These are phyloP conservation scores for Fragilariopsis cylindrus DNA, from an alignment of 108 stramenopile species.

Conservation along the genomic window DNA sequence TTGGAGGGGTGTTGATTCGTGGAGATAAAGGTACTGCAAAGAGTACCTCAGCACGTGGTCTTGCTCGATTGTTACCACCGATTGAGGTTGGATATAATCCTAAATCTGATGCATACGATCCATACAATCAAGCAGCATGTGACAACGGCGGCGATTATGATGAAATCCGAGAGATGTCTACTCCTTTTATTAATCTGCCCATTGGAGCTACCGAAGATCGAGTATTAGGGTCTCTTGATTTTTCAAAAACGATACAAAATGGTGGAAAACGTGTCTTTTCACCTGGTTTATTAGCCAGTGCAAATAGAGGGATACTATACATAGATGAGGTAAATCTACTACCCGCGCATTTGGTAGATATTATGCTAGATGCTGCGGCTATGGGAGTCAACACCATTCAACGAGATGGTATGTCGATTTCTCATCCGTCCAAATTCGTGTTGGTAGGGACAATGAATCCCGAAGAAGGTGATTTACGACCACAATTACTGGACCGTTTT, in stretches of 20 bases:
- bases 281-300: slow-evolving; percentile 29
- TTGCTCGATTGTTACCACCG: slow-evolving; percentile 8
- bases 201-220: slow-evolving; percentile 42
- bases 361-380: slow-evolving; percentile 32
- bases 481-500: slow-evolving; percentile 32
- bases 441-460: slow-evolving; percentile 35
- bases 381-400: slow-evolving; percentile 32
- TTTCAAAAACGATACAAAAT: slow-evolving; percentile 6
- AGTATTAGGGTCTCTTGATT: slow-evolving; percentile 29
- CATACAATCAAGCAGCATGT: slow-evolving; percentile 1
- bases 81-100: background rate
- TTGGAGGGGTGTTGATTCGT: slow-evolving; percentile 32
- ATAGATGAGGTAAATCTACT: slow-evolving; percentile 33
- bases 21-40: slow-evolving; percentile 31
- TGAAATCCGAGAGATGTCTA: slow-evolving; percentile 5
- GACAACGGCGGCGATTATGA: slow-evolving; percentile 1
- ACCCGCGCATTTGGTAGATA: slow-evolving; percentile 30
- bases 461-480: slow-evolving; percentile 34
- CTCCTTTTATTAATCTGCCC: slow-evolving; percentile 37
- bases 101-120: background rate
- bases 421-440: slow-evolving; percentile 26
- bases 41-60: slow-evolving; percentile 14
- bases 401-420: slow-evolving; percentile 25
- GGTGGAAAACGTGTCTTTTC: slow-evolving; percentile 26
- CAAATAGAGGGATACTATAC: slow-evolving; percentile 37